phyloP scores from a whole-genome alignment of 805 yeast species.

The Pachysolen tannophilus region DNA sequence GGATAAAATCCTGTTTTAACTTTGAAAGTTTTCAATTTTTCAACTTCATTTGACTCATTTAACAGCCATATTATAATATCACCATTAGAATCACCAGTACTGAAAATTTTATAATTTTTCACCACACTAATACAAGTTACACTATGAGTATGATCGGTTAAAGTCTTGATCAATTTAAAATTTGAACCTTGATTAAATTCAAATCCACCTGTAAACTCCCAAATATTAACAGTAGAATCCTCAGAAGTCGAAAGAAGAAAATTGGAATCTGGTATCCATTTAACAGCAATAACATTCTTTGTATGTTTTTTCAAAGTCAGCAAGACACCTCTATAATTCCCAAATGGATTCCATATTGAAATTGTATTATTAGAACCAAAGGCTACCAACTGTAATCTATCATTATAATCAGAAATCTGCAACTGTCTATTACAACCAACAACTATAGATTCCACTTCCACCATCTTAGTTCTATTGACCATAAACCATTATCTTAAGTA shows the following conservation, averaged over 20 bases:
- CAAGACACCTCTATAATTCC: constrained; percentile 34
- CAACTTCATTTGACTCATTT: constrained; percentile 16
- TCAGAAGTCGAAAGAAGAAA: constrained; percentile 57
- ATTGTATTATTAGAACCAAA: constrained; percentile 63
- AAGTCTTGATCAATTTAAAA: constrained; percentile 23
- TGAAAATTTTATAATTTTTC: constrained; percentile 31
- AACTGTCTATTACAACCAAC: constrained; percentile 68
- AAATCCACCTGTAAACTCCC: constrained; percentile 31
- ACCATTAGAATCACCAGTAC: constrained; percentile 63
- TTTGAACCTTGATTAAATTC: constrained; percentile 18
- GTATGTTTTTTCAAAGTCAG: constrained; percentile 54
- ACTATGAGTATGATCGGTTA: constrained; percentile 37
- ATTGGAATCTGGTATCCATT: constrained; percentile 38
- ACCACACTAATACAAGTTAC: constrained; percentile 45
- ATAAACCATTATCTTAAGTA: no score
- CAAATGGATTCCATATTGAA: constrained; percentile 63
- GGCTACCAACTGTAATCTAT: constrained; percentile 37
- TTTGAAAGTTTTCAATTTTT: constrained; percentile 19
- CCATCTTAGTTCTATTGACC: constrained; percentile 10
- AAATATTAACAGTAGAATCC: constrained; percentile 53
- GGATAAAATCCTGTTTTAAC: constrained; percentile 45
- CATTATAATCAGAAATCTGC: constrained; percentile 46
- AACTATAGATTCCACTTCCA: constrained; percentile 46
- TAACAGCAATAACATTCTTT: constrained; percentile 59
- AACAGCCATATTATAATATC: constrained; percentile 43